Evolutionary conservation across 257 asterid genomes (phyloP), one percentile per base, ranked within the genome.

Genomic region (Vinca minor): DNA sequence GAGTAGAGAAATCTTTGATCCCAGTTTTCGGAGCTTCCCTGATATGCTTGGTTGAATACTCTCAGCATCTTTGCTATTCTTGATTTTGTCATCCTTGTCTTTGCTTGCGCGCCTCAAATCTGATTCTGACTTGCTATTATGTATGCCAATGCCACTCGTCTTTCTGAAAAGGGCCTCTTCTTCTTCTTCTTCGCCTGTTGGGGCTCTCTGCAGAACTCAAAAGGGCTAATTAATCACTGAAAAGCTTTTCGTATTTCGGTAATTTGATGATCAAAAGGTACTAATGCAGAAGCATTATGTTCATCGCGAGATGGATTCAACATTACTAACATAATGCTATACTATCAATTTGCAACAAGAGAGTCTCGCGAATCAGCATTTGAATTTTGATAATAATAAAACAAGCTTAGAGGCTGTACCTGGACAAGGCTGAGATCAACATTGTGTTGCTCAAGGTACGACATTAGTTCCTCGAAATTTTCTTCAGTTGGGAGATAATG

Each of bases 401-500:
- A 5, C 18, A 60, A 53, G 34, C 0, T 4, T 28, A 35, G 6
- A 44, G 53, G 31, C 52, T 62, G 59, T 69, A 91, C 95, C 95
- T 85, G 90, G 56, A 91, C 85, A 49, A 47, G 77, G 66, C 75
- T 76, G 57, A 83, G 66, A 62, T 88, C 90, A 31, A 88, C 95
- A 23, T 78, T 69, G 70, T 84, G 80, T 50, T 80, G 68, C 79
- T 67, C 17, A 53, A 91, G 94, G 76, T 78, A 88, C 1, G 76
- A 68, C 87, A 88, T 81, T 50, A 91, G 79, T 70, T 84, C 96
- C 76, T 86, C 86, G n/a, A 91, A 86, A 71, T 88, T 88, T 73
- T 91, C 95, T 78, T 81, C 91, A 0, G 95, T 91, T 20, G 98
- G 98, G 73, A 84, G 96, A 69, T 91, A 91, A 76, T 91, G 96